These are phyloP conservation scores for Globisporangium cederbergense DNA, from an alignment of 352 stramenopile species.

Conservation along the genomic window DNA sequence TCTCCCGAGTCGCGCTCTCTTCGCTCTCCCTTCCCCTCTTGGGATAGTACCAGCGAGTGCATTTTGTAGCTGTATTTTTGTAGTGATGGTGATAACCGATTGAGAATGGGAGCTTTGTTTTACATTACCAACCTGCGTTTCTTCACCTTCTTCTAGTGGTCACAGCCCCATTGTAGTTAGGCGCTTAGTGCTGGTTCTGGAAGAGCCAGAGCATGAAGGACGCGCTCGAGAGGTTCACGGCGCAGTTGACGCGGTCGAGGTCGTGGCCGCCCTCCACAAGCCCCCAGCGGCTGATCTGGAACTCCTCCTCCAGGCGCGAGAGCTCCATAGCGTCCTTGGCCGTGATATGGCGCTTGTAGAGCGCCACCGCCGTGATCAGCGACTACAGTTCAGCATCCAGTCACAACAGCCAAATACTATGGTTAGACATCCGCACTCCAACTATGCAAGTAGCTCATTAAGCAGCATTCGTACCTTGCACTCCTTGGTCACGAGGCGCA, in stretches of 20 bases:
- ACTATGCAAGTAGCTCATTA: neutral
- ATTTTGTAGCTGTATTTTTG: constrained; percentile 7
- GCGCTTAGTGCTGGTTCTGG: constrained; percentile 54
- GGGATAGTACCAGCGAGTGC: neutral
- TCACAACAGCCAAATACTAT: neutral
- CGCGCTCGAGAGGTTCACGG: constrained; percentile 77
- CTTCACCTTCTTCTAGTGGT: neutral
- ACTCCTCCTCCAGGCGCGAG: constrained; percentile 83
- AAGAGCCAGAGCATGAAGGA: constrained; percentile 84
- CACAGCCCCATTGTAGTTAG: no score
- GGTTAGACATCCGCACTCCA: neutral
- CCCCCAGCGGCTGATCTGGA: constrained; percentile 86
- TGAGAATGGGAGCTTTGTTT: constrained; percentile 3
- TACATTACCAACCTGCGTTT: constrained; percentile 3
- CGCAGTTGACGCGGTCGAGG: constrained; percentile 85
- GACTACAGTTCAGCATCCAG: constrained; percentile 32
- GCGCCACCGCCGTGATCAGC: constrained; percentile 72
- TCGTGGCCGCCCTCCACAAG: constrained; percentile 88
- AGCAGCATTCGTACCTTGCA: constrained; percentile 55
- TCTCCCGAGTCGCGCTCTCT: no score
- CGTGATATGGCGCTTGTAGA: constrained; percentile 85
- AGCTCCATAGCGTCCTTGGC: constrained; percentile 84
- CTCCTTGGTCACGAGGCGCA: constrained; percentile 77
- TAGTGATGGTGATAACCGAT: neutral
- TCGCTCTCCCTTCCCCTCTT: neutral